Base-by-base conservation (phyloP, 2,329 filamentous ascomycete genomes). In the Geosmithia flava region DNA sequence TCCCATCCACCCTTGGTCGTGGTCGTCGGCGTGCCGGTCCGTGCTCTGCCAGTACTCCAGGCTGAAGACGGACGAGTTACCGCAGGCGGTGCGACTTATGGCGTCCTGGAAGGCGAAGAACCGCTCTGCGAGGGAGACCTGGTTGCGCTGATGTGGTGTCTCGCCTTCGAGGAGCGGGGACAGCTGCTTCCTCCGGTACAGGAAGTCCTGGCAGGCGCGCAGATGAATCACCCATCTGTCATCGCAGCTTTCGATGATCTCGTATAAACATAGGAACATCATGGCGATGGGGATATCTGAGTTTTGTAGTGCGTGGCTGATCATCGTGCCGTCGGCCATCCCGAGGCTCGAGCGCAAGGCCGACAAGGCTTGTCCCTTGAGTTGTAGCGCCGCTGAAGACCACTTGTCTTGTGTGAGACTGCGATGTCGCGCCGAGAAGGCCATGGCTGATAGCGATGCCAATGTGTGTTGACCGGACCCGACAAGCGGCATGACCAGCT, bases 81-180 rank as follows among this genome's bases (percentile, higher is more conserved):
- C 70, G 47, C 70, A 74, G 0, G 71, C 71, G 0, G 71, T 74
- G 33, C 70, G 63, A 27, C 71, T 70, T 51, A 74, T 73, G 16
- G 72, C 68, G 50, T 74, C 71, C 50, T 74, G 71, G 15, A 71
- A 74, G 3, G 71, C 71, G 48, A 74, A 74, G 51, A 72, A 74
- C 1, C 65, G 61, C 51, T 74, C 70, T 0, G 68, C 65, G 6
- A 64, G 59, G 2, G 56, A 63, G 0, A 64, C 57, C n/a, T 53
- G 56, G 45, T 56, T 58, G 16, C 45, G 50, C 8, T 48, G 20
- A 20, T 44, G 20, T 47, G 41, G 16, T 7, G 37, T 20, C 20
- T 46, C 40, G 2, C 16, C 19, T 6, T 45, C 41, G 41, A 47
- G 37, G 27, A 49, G 33, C 5, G 49, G 15, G 23, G 47, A 43